Base-by-base conservation (phyloP, 306 rosid genomes). In the Lotus japonicus region DNA sequence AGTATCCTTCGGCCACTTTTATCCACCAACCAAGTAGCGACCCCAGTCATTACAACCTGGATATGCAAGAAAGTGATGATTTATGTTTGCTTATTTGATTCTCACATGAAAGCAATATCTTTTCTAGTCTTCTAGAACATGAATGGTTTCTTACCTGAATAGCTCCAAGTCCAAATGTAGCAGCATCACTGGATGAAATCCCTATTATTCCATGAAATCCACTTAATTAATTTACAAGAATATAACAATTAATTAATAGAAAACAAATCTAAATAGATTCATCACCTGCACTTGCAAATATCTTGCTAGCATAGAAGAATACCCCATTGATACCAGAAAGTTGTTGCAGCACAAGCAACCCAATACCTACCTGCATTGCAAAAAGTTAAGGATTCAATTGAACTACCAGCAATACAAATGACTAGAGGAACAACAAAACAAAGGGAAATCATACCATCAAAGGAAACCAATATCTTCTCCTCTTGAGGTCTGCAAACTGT, bases 381-480 rank as follows among this genome's bases (percentile, higher is more conserved):
- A 26, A 4, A 26, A 26, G 4, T 14, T 51, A 17, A 18, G 13
- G 7, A 51, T 51, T 12, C 6, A 19, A 73, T 38, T 35, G 31
- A 26, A 26, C 31, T 26, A 2, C 4, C 31, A 26, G 4, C 31
- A 26, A 26, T 2, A 31, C 5, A 31, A 31, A 31, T 5, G 36
- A 5, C 31, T 2, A 26, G 4, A 26, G 31, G 31, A 31, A 42
- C 11, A 33, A 54, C n/a, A 44, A 41, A 79, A 44, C 55, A 0
- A 26, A 26, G 0, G 11, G 11, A 60, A 36, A 49, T 48, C 60
- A 56, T 77, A 87, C 97, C 92, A 58, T 85, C 56, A 90, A 84
- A 49, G 95, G 97, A 78, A 73, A 81, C 88, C 95, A 84, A 46
- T 90, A 87, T 90, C 95, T 87, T 84, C 70, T 90, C 72, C 74